Conservation (phyloP, 1,284 basidiomycete species). For the Cutaneotrichosporon curvatum region DNA sequence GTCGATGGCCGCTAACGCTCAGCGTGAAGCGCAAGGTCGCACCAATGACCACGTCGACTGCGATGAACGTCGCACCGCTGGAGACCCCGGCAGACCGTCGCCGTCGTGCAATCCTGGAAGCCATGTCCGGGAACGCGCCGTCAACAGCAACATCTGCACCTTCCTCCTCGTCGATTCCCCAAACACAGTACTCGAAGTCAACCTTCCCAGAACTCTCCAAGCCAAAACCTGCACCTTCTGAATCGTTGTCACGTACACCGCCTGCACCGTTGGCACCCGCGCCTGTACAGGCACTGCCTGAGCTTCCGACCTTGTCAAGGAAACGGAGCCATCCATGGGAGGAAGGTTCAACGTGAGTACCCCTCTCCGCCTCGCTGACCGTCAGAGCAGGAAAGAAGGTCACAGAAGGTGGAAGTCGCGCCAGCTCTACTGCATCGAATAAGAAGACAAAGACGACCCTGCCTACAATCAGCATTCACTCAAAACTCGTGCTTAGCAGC, state of each 20-base stretch:
- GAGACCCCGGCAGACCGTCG: slow-evolving; percentile 33
- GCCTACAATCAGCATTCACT: slow-evolving; percentile 36
- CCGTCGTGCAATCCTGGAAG: slow-evolving; percentile 38
- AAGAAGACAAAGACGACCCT: slow-evolving; percentile 7
- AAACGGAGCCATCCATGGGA: slow-evolving; percentile 40
- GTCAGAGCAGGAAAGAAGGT: slow-evolving; percentile 16
- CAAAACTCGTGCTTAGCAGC: slow-evolving; percentile 56
- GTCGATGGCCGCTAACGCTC: neutral
- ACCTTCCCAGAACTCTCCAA: too few relatives aligned
- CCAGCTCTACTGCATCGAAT: slow-evolving; percentile 3
- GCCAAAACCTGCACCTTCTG: neutral
- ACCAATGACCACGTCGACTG: neutral
- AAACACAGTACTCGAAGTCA: too few relatives aligned
- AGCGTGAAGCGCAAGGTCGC: slow-evolving; percentile 2
- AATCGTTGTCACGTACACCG: neutral
- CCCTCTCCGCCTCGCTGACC: neutral
- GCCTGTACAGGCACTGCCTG: neutral
- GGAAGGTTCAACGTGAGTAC: slow-evolving; percentile 25
- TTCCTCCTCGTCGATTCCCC: neutral
- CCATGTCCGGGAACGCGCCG: slow-evolving; percentile 23
- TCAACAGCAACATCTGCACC: neutral
- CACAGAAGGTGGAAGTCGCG: slow-evolving; percentile 4
- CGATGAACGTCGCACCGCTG: slow-evolving; percentile 14
- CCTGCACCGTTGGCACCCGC: neutral
- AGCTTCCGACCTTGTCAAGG: slow-evolving; percentile 9